phyloP scores from a whole-genome alignment of 345 rosid genomes.

The Citrus cavaleriei region DNA sequence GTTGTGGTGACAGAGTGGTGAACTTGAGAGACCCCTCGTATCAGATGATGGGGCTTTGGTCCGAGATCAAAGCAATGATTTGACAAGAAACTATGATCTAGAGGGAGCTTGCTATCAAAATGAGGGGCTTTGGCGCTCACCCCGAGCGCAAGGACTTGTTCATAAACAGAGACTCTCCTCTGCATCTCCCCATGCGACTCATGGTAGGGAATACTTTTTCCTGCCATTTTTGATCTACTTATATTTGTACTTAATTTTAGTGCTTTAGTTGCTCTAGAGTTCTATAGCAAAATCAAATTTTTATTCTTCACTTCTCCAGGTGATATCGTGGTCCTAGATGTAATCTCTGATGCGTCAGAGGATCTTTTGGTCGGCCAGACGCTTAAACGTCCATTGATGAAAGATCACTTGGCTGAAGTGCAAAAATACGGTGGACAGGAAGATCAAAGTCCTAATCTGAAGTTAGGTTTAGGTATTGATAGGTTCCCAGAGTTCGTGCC shows the following conservation, averaged over 20 bases:
- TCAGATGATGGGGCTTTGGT: conserved; percentile 40
- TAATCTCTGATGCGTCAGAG: conserved; percentile 53
- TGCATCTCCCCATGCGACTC: conserved; percentile 40
- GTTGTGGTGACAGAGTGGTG: conserved; percentile 38
- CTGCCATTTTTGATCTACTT: neutral
- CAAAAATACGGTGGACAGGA: conserved; percentile 34
- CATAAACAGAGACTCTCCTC: conserved; percentile 66
- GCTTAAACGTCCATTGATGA: conserved; percentile 38
- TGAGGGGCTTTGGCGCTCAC: conserved; percentile 51
- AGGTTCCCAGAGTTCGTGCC: conserved; percentile 29
- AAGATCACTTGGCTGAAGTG: conserved; percentile 38
- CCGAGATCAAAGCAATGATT: conserved; percentile 50
- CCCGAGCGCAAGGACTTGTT: conserved; percentile 50
- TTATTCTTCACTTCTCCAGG: conserved; percentile 33
- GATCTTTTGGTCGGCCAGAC: conserved; percentile 64
- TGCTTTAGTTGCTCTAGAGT: conserved; percentile 9
- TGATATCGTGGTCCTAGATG: conserved; percentile 59
- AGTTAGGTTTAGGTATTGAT: conserved; percentile 31
- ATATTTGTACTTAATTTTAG: conserved; percentile 1
- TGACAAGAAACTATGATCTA: conserved; percentile 50
- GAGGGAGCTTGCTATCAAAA: conserved; percentile 68
- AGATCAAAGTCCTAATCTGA: conserved; percentile 28
- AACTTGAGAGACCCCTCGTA: conserved; percentile 73
- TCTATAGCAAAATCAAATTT: neutral
- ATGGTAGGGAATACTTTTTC: conserved; percentile 31